phyloP scores from a whole-genome alignment of 257 asterid genomes.

The Solanum bulbocastanum region DNA sequence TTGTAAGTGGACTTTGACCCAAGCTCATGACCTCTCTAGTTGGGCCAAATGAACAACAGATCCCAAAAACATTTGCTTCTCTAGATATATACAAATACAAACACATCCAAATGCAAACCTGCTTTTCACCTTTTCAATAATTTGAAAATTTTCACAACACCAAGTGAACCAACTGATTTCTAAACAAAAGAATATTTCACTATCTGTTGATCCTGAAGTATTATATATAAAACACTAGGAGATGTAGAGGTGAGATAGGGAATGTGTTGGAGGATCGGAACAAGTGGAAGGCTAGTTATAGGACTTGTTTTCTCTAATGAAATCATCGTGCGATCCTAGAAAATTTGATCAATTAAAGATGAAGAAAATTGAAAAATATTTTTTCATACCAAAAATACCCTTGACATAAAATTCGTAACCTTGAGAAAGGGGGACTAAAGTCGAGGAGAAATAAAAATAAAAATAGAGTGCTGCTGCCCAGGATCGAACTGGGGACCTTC shows the following conservation, averaged over 20 bases:
- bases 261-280: not conserved
- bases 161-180: no score
- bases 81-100: not conserved
- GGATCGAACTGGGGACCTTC: constrained; percentile 52
- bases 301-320: not conserved
- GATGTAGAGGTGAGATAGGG: not conserved
- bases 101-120: no score
- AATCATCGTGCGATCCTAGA: not conserved
- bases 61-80: not conserved
- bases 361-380: no score
- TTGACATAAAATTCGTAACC: not conserved
- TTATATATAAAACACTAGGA: not conserved
- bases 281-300: not conserved
- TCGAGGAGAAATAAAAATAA: no score
- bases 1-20: not conserved
- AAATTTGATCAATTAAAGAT: not conserved
- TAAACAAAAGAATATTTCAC: no score
- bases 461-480: constrained; percentile 21
- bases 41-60: not conserved
- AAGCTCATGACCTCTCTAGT: not conserved
- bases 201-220: not conserved
- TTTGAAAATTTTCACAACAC: no score
- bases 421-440: no score
- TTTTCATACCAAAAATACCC: not conserved
- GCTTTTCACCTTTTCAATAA: no score